These are phyloP conservation scores for Eucalyptus rudis DNA, from an alignment of 345 rosid species.

Conservation along the genomic window DNA sequence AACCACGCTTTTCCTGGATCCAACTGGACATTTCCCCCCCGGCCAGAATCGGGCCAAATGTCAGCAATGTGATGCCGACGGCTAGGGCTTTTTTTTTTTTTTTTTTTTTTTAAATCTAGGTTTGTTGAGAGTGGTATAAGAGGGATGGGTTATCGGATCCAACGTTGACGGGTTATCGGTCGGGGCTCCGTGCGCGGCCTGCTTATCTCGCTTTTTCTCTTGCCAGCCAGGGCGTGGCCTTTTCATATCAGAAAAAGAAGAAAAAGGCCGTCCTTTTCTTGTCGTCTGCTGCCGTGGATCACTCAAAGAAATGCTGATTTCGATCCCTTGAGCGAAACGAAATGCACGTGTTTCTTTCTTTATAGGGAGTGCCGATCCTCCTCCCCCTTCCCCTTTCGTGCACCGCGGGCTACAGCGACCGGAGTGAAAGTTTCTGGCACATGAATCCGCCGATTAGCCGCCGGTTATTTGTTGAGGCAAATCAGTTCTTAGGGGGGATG, in stretches of 20 bases:
- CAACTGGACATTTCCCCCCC: not conserved
- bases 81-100: not conserved
- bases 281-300: not conserved
- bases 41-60: not conserved
- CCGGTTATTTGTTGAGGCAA: not conserved
- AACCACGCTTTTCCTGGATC: not conserved
- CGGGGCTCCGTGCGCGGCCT: not conserved
- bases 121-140: not conserved
- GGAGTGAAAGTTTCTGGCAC: fast-evolving
- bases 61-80: not conserved
- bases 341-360: not conserved
- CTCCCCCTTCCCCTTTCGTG: not conserved
- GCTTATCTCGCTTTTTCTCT: not conserved
- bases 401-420: not conserved
- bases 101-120: not conserved
- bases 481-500: not conserved
- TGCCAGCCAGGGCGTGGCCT: not conserved
- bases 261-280: not conserved
- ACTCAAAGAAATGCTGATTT: not conserved
- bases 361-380: not conserved
- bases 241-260: not conserved
- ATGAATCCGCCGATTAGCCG: not conserved
- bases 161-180: not conserved
- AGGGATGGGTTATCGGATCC: not conserved
- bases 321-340: too few relatives aligned